Evolutionary conservation across 768 basidiomycete species (phyloP).

Genomic region (Termitomyces sp.): DNA sequence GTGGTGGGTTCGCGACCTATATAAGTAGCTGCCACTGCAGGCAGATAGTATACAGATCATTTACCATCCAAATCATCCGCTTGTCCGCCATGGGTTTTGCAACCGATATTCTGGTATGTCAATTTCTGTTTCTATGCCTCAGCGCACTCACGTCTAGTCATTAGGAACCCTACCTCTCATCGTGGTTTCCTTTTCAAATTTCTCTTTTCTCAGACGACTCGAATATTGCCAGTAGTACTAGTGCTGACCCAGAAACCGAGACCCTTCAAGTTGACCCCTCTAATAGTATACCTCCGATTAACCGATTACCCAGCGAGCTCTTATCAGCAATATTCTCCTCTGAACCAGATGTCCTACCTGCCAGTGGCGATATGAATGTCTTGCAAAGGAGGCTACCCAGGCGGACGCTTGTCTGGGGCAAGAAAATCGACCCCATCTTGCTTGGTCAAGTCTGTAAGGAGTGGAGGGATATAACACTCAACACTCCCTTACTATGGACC

Average conservation of each 20-base stretch:
- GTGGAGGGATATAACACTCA: not conserved
- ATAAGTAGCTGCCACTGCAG: not conserved
- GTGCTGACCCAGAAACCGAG: no score
- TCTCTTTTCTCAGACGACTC: not conserved
- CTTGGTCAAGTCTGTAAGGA: slow-evolving; percentile 6
- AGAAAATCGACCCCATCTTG: not conserved
- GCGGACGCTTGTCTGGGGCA: not conserved
- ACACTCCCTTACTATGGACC: slow-evolving; percentile 1
- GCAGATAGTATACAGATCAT: no score
- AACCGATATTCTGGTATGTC: not conserved
- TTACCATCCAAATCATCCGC: not conserved
- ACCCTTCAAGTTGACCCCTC: not conserved
- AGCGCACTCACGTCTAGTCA: not conserved
- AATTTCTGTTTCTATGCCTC: no score
- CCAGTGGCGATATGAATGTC: not conserved
- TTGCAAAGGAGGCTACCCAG: not conserved
- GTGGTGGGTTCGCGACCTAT: no score
- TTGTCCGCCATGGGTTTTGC: not conserved
- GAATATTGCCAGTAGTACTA: not conserved
- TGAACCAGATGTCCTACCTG: not conserved
- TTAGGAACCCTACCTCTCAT: not conserved
- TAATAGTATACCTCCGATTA: not conserved
- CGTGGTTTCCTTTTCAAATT: not conserved
- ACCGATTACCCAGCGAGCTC: slow-evolving; percentile 1
- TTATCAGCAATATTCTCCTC: not conserved